Evolutionary conservation across 805 yeast species (phyloP).

Genomic region (Pichia cabralensis): DNA sequence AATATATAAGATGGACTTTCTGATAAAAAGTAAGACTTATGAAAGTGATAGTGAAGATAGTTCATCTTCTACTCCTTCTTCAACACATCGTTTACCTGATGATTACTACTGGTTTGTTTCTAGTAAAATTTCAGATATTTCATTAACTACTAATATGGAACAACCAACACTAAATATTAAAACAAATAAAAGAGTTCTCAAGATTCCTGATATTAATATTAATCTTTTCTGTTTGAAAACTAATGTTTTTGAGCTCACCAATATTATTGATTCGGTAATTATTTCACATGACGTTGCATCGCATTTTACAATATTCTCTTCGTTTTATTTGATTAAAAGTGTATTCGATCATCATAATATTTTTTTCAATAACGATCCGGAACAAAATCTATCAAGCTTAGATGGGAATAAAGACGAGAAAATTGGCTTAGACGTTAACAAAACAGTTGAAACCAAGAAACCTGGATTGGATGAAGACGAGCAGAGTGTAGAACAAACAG

Average conservation of each 20-base stretch:
- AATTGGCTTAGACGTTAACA: too few relatives aligned
- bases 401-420: too few relatives aligned
- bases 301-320: conserved; percentile 36
- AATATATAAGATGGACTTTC: neutral
- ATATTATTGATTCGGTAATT: conserved; percentile 1
- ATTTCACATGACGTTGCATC: conserved; percentile 28
- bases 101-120: conserved; percentile 10
- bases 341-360: conserved; percentile 18
- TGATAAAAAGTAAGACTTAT: neutral
- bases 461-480: too few relatives aligned
- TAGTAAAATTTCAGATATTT: neutral
- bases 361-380: too few relatives aligned
- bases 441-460: too few relatives aligned
- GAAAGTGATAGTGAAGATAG: conserved; percentile 4
- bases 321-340: conserved; percentile 35
- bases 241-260: conserved; percentile 4
- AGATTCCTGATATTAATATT: conserved; percentile 4
- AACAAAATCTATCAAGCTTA: too few relatives aligned
- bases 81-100: conserved; percentile 2
- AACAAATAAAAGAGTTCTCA: conserved; percentile 1
- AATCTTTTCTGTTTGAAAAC: conserved; percentile 7
- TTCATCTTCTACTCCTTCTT: conserved; percentile 2
- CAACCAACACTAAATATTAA: neutral
- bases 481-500: too few relatives aligned
- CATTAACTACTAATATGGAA: conserved; percentile 1